phyloP scores from a whole-genome alignment of 2,329 filamentous ascomycete species.

The Ceratocystis destructans region DNA sequence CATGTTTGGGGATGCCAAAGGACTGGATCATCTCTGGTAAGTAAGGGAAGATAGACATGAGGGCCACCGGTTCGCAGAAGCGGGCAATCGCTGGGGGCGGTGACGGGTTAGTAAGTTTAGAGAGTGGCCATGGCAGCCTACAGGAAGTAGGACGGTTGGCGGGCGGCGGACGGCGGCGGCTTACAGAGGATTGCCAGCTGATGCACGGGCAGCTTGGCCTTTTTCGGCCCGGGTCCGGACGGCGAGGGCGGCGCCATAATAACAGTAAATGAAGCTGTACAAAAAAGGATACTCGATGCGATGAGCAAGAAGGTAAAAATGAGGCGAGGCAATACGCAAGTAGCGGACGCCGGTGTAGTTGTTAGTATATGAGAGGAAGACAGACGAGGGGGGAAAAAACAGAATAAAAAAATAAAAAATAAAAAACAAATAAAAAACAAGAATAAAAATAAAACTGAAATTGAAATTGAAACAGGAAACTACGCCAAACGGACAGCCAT shows the following conservation, averaged over 20 bases:
- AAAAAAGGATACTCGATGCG: not conserved
- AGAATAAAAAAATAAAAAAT: not conserved
- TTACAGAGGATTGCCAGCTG: constrained; percentile 17
- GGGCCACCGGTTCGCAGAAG: constrained; percentile 60
- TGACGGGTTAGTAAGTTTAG: too few species aligned
- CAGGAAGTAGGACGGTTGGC: not conserved
- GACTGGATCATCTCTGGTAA: constrained; percentile 72
- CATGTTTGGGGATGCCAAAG: constrained; percentile 55
- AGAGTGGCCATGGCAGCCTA: not conserved
- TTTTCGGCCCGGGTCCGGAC: constrained; percentile 8
- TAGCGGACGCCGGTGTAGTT: too few species aligned
- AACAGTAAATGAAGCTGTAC: not conserved
- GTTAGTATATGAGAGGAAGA: not conserved
- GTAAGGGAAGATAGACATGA: constrained; percentile 58
- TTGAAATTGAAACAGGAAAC: not conserved
- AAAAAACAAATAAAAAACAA: not conserved
- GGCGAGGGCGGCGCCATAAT: constrained; percentile 5
- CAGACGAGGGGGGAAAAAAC: not conserved
- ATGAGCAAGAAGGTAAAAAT: not conserved
- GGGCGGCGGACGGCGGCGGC: constrained; percentile 8
- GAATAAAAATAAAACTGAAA: not conserved
- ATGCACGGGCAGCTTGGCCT: constrained; percentile 16
- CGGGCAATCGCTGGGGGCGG: constrained; percentile 51
- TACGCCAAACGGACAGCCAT: not conserved
- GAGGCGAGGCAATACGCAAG: not conserved